phyloP scores from a whole-genome alignment of 1,284 basidiomycete genomes.

The Austropuccinia psidii region DNA sequence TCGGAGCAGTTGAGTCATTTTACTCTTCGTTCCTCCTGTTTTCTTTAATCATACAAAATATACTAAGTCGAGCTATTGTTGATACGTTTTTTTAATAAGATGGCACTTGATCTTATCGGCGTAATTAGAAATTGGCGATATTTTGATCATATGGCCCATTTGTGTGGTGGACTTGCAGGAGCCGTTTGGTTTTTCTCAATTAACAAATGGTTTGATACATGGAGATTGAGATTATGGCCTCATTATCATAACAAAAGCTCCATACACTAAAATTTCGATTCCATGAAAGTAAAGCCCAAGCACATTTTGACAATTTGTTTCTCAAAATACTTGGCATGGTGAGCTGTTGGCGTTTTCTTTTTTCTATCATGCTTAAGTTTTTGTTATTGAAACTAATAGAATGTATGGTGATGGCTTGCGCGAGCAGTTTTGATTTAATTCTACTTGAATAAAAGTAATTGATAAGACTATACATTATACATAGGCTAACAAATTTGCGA shows the following conservation, averaged over 20 bases:
- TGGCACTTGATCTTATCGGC: slow-evolving; percentile 40
- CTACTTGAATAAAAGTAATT: no score
- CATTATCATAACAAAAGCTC: not conserved
- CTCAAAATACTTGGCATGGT: no score
- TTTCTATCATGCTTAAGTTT: no score
- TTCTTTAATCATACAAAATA: not conserved
- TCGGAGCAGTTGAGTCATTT: slow-evolving; percentile 26
- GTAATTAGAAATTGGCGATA: slow-evolving; percentile 41
- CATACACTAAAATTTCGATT: no score
- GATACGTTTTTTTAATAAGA: not conserved
- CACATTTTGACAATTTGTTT: no score
- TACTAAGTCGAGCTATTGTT: not conserved
- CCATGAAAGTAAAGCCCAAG: no score
- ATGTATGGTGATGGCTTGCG: no score
- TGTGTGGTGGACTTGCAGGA: slow-evolving; percentile 40
- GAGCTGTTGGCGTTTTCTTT: no score
- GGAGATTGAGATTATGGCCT: slow-evolving; percentile 15
- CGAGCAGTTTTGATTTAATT: no score
- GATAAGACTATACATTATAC: no score
- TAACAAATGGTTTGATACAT: slow-evolving; percentile 34
- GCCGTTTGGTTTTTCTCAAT: slow-evolving; percentile 15
- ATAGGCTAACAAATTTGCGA: no score
- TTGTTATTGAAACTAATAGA: no score
- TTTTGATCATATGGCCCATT: slow-evolving; percentile 43
- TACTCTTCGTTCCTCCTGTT: not conserved